A percentile compares a stretch with the other conserved stretches of the same genome.
Evolutionary conservation across 1,284 basidiomycete species (phyloP).

Genomic region (Bjerkandera adusta): DNA sequence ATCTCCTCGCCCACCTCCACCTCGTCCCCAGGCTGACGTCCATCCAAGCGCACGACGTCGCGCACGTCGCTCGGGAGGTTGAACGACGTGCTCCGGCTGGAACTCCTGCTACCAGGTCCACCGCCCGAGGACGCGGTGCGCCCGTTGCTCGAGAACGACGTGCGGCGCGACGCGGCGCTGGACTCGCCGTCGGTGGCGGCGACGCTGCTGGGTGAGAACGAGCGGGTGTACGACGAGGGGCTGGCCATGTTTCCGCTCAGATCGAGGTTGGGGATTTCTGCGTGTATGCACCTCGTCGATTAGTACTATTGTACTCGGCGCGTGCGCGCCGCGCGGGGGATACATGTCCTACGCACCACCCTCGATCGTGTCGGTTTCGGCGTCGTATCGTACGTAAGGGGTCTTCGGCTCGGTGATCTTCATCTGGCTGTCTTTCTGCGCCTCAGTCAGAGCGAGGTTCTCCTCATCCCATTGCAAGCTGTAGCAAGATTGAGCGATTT

Average conservation of each 20-base stretch:
- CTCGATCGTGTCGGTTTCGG: constrained; percentile 80
- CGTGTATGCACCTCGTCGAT: constrained; percentile 7
- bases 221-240: constrained; percentile 27
- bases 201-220: constrained; percentile 29
- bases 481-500: constrained; percentile 1
- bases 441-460: constrained; percentile 87
- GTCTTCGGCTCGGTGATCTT: constrained; percentile 97
- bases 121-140: constrained; percentile 47
- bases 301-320: not conserved
- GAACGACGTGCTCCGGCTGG: constrained; percentile 82
- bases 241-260: constrained; percentile 35
- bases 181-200: constrained; percentile 47
- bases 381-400: constrained; percentile 90
- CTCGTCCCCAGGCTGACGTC: constrained; percentile 46
- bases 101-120: constrained; percentile 58
- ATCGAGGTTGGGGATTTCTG: constrained; percentile 70
- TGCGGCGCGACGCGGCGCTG: constrained; percentile 72
- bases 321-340: not conserved
- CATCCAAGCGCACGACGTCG: constrained; percentile 45
- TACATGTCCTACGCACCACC: constrained; percentile 51
- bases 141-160: constrained; percentile 71
- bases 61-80: constrained; percentile 70
- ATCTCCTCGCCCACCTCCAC: constrained; percentile 77
- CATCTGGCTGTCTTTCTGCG: constrained; percentile 92
- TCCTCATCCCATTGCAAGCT: constrained; percentile 90